Conservation (phyloP, 1,139 yeast species). For the Barnettozyma hawaiiensis region DNA sequence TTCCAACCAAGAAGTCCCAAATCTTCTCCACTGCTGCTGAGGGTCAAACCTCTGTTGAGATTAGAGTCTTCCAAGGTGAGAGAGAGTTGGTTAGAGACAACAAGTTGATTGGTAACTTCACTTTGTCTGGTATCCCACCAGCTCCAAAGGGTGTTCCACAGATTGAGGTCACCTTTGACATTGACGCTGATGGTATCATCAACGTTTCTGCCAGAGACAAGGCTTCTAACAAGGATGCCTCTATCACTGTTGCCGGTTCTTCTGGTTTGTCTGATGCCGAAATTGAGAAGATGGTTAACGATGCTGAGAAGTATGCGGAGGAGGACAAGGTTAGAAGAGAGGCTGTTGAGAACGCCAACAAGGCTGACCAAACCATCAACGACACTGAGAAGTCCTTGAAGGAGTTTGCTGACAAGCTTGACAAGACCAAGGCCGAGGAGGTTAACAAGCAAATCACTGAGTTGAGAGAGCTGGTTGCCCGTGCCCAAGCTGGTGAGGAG, state of each 20-base stretch:
- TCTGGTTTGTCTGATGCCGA: slow-evolving; percentile 95
- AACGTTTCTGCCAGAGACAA: slow-evolving; percentile 98
- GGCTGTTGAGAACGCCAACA: slow-evolving; percentile 91
- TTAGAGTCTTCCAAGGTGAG: slow-evolving; percentile 99
- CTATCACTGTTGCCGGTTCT: slow-evolving; percentile 96
- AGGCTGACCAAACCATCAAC: slow-evolving; percentile 93
- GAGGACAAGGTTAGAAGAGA: slow-evolving; percentile 87
- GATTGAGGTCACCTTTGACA: slow-evolving; percentile 95
- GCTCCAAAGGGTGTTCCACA: slow-evolving; percentile 99
- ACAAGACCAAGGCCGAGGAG: slow-evolving; percentile 69
- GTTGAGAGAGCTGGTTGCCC: slow-evolving; percentile 85
- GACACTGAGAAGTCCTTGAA: slow-evolving; percentile 92
- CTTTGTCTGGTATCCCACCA: slow-evolving; percentile 94
- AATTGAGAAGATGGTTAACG: slow-evolving; percentile 97
- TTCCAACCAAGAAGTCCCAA: slow-evolving; percentile 95
- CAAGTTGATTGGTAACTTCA: slow-evolving; percentile 97
- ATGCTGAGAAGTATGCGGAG: slow-evolving; percentile 96
- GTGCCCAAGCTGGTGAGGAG: slow-evolving; percentile 89
- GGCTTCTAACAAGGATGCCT: slow-evolving; percentile 97
- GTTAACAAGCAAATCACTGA: slow-evolving; percentile 70
- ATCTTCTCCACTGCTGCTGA: slow-evolving; percentile 98
- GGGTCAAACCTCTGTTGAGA: slow-evolving; percentile 98
- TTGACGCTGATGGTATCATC: slow-evolving; percentile 98
- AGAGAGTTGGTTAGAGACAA: slow-evolving; percentile 98
- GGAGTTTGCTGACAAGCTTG: slow-evolving; percentile 90